Evolutionary conservation across 2,329 filamentous ascomycete genomes (phyloP).

Genomic region (Calonectria montana): DNA sequence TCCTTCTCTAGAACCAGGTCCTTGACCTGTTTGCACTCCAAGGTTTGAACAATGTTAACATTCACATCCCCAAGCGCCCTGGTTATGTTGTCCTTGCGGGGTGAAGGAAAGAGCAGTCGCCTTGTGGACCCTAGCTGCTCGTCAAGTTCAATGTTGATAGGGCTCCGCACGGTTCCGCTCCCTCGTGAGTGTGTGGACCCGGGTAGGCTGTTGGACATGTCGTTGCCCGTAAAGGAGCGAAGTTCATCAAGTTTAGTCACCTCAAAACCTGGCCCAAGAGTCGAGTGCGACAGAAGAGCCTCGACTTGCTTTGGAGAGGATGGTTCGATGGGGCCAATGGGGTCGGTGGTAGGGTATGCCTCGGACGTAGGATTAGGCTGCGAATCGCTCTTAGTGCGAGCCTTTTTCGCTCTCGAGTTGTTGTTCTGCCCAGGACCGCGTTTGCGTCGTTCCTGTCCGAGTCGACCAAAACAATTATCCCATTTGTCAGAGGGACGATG

Average conservation of each 20-base stretch:
- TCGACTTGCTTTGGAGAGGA: constrained; percentile 45
- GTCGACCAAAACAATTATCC: constrained; percentile 71
- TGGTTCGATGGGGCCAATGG: constrained; percentile 59
- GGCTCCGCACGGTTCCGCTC: constrained; percentile 67
- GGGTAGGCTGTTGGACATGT: constrained; percentile 27
- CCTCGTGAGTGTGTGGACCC: constrained; percentile 66
- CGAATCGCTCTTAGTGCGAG: constrained; percentile 60
- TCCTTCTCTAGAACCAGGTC: constrained; percentile 55
- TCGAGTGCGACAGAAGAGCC: constrained; percentile 31
- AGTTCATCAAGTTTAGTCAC: constrained; percentile 11
- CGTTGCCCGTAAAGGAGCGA: not conserved
- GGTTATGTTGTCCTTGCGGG: constrained; percentile 71
- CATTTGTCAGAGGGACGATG: constrained; percentile 88
- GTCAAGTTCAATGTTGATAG: constrained; percentile 64
- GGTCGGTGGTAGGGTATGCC: constrained; percentile 65
- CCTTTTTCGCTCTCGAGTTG: constrained; percentile 59
- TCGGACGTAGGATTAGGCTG: constrained; percentile 63
- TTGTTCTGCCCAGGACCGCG: constrained; percentile 55
- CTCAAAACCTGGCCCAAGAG: constrained; percentile 10
- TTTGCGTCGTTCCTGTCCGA: constrained; percentile 64
- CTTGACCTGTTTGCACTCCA: constrained; percentile 52
- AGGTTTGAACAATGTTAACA: constrained; percentile 62
- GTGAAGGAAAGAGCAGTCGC: constrained; percentile 81
- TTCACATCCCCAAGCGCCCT: constrained; percentile 71
- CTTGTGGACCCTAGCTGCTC: constrained; percentile 68